phyloP scores from a whole-genome alignment of 257 asterid genomes.

The Jaltomata sinuosa region DNA sequence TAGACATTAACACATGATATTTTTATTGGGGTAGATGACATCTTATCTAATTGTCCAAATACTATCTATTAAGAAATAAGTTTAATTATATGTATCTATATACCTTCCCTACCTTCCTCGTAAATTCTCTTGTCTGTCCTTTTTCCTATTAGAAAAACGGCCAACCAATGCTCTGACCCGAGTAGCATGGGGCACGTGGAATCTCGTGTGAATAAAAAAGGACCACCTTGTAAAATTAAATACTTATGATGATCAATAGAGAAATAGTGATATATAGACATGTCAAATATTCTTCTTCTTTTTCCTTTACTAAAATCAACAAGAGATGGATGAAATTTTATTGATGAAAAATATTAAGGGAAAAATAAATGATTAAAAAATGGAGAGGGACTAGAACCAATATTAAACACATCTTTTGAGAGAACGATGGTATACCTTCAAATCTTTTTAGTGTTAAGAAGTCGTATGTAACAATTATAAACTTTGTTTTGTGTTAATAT shows the following conservation, averaged over 20 bases:
- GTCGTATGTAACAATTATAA: too few species aligned
- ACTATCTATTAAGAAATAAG: neutral
- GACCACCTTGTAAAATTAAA: too few species aligned
- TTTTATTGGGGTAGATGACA: neutral
- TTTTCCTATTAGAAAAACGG: neutral
- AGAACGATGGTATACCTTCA: neutral
- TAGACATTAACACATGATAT: slow-evolving; percentile 21
- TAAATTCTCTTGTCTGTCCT: neutral
- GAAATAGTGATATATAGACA: neutral
- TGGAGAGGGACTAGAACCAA: neutral
- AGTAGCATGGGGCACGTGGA: too few species aligned
- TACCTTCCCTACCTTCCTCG: neutral
- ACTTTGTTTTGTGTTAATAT: neutral
- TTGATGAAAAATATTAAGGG: too few species aligned
- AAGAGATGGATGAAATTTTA: too few species aligned
- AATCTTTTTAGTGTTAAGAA: too few species aligned
- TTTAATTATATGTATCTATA: neutral
- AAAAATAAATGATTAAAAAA: too few species aligned
- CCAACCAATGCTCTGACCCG: too few species aligned
- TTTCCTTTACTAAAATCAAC: neutral
- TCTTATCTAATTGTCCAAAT: slow-evolving; percentile 1
- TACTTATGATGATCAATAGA: too few species aligned
- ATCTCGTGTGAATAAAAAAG: too few species aligned
- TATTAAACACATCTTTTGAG: neutral
- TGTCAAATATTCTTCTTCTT: neutral